Evolutionary conservation across 2,329 filamentous ascomycete genomes (phyloP), one percentile per base, ranked within the genome.

Genomic region (Venturia aucupariae): DNA sequence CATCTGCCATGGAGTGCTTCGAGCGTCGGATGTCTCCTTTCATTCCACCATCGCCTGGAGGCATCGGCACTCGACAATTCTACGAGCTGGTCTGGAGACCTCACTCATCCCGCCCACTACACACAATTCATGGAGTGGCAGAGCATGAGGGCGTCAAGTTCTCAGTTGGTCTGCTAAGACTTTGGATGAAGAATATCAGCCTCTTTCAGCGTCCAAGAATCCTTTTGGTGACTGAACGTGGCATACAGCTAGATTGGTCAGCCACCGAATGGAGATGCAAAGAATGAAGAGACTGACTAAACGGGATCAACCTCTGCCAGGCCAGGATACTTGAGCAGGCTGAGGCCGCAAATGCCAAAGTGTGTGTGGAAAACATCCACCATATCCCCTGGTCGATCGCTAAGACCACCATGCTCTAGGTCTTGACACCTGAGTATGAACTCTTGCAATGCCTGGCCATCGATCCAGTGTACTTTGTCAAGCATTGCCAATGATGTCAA

Each of bases 311-410:
- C 88, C 66, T 88, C 86, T 70, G 88, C 83, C 54, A 97, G 77
- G 0, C 87, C 90, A 71, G 24, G 38, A 63, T 89, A 90, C 13
- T 86, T 86, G 35, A 97, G 78, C 64, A 99, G 81, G 73, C 92
- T 96, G 69, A 99, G 78, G 2, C 94, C 94, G 24, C 92, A 90
- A 68, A 97, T 78, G 30, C 90, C 92, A 74, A 99, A 99, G 63
- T 87, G 80, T 0, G 94, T 97, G 73, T 99, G 94, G 80, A 95
- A 99, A 41, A 99, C 92, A 79, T 99, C 94, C 27, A 97, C 93
- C 88, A 93, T 92, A 72, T 99, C 87, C 32, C 90, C 92, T 11
- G 94, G 93, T 67, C 92, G 81, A 77, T 99, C 94, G 5, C 93
- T 88, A 68, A 99, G 85, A 13, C 94, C 94, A 32, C 94, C 94